These are phyloP conservation scores for Aphanomyces astaci DNA, from an alignment of 352 stramenopile species.

Conservation along the genomic window DNA sequence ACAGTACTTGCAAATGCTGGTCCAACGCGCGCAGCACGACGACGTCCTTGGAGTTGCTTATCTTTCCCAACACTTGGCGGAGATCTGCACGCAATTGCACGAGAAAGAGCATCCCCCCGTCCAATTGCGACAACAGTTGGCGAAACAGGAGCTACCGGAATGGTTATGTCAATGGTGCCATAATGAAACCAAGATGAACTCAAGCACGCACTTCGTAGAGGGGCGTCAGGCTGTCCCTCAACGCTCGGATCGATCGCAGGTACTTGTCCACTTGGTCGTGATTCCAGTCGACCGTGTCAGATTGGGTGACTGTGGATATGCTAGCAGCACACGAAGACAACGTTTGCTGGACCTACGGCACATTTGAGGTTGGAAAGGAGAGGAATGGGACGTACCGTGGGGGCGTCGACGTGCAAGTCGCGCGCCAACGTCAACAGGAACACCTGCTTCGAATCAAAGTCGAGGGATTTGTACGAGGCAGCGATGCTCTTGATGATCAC, in stretches of 20 bases:
- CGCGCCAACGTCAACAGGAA: constrained; percentile 71
- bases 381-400: constrained; percentile 27
- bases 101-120: constrained; percentile 75
- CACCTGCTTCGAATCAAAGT: constrained; percentile 74
- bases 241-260: constrained; percentile 54
- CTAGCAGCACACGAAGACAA: constrained; percentile 49
- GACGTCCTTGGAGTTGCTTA: constrained; percentile 30
- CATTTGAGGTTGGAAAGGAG: neutral
- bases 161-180: neutral
- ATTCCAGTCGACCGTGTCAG: constrained; percentile 44
- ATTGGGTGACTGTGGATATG: constrained; percentile 38
- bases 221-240: constrained; percentile 45
- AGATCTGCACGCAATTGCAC: constrained; percentile 69
- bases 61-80: constrained; percentile 35
- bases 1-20: constrained; percentile 52
- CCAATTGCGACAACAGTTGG: constrained; percentile 71
- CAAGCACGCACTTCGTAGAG: neutral
- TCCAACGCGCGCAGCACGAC: constrained; percentile 62
- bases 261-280: constrained; percentile 69
- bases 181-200: neutral
- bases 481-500: constrained; percentile 64
- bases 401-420: constrained; percentile 59
- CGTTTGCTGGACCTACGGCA: constrained; percentile 42
- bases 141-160: constrained; percentile 63
- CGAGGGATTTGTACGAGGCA: constrained; percentile 45